Evolutionary conservation across 2,329 filamentous ascomycete species (phyloP), one percentile per base, ranked within the genome.

Genomic region (Aaosphaeria pasadenensis): DNA sequence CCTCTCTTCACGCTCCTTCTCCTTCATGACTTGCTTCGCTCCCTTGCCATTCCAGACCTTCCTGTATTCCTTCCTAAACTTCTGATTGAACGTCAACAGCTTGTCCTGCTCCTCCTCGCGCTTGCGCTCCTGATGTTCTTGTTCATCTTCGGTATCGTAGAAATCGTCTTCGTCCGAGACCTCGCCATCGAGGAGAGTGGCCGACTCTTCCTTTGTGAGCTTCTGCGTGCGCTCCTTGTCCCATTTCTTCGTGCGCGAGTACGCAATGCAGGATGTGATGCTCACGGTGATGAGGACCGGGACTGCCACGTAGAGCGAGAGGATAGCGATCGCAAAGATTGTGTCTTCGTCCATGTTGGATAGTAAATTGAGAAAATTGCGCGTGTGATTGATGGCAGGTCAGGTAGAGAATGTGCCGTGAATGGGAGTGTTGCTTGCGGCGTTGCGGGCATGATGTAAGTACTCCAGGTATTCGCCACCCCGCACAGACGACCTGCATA

Each of bases 161-260:
- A 58, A 64, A 44, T 64, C 63, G 39, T 54, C 56, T 6, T 60
- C 58, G 31, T 59, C 57, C 32, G 56, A 53, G 28, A 17, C 11
- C 9, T 58, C 52, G 11, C 49, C 33, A 11, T 42, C 46, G 30
- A 62, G 46, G 3, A 57, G 55, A 7, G 48, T 47, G 7, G 51
- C 51, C 3, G 56, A 51, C 39, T 66, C 63, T 43, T 61, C 57
- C 17, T 52, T 53, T 39, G 59, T 51, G 44, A 50, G 42, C 30
- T 52, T 51, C 49, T 59, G 57, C 43, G 56, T 64, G 49, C 62
- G 60, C 31, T 51, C 49, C 36, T 59, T 60, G 51, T 66, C 62
- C 63, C 63, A 66, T 28, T 55, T 55, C 49, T 64, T 64, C 49
- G 63, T 65, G 55, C 63, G 63, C 31, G 52, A 52, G 49, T 65